A percentile compares a stretch with the other conserved stretches of the same genome.
Conservation (phyloP, 768 basidiomycete species). For the Pholiota molesta region DNA sequence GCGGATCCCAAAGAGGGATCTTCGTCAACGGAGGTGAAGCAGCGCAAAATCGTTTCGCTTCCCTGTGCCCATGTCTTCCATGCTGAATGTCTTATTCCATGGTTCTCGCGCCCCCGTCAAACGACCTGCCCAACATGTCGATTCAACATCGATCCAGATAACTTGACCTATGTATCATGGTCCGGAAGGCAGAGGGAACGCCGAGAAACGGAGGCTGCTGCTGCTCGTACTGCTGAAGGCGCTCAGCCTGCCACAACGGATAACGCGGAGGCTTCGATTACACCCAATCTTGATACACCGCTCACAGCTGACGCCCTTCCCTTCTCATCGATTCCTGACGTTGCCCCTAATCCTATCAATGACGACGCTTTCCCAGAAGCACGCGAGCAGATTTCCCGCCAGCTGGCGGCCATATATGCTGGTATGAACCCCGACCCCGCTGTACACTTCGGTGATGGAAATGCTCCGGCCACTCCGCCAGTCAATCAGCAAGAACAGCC, state of each 20-base stretch:
- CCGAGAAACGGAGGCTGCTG: slow-evolving; percentile 11
- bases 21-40: slow-evolving; percentile 13
- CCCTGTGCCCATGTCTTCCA: slow-evolving; percentile 87
- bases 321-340: background rate
- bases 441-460: background rate
- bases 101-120: slow-evolving; percentile 79
- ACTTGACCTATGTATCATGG: slow-evolving; percentile 53
- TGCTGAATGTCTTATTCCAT: slow-evolving; percentile 74
- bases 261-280: background rate
- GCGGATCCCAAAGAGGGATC: slow-evolving; percentile 1
- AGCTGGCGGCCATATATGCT: background rate
- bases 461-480: background rate
- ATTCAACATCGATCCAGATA: slow-evolving; percentile 83
- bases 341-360: background rate
- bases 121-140: slow-evolving; percentile 86
- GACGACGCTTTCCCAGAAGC: background rate
- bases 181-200: slow-evolving; percentile 25
- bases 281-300: background rate
- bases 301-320: background rate
- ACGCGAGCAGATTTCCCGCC: background rate
- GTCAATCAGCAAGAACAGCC: background rate
- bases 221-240: background rate
- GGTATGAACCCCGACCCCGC: background rate
- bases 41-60: slow-evolving; percentile 61
- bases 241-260: background rate